phyloP scores from a whole-genome alignment of 1,139 yeast species.

The Protomyces inouyei region DNA sequence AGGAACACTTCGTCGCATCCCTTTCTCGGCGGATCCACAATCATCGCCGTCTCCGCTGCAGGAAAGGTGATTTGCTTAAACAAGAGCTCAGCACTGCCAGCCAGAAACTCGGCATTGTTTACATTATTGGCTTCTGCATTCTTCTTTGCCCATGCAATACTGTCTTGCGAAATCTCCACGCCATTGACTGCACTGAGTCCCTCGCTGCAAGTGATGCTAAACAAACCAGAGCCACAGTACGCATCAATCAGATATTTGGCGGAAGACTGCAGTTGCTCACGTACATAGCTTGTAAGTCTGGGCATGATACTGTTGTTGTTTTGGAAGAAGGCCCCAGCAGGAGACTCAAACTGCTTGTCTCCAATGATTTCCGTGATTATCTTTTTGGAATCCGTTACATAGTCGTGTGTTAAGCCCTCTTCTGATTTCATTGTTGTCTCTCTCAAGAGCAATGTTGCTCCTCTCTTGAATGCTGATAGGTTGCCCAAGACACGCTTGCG shows the following conservation, averaged over 20 bases:
- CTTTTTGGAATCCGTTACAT: slow-evolving; percentile 60
- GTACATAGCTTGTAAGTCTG: slow-evolving; percentile 71
- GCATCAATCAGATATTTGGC: slow-evolving; percentile 78
- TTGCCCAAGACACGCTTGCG: slow-evolving; percentile 51
- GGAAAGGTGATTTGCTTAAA: slow-evolving; percentile 62
- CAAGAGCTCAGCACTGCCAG: slow-evolving; percentile 87
- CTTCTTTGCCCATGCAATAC: slow-evolving; percentile 76
- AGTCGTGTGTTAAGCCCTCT: slow-evolving; percentile 2
- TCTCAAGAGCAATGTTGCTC: slow-evolving; percentile 80
- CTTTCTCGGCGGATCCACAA: slow-evolving; percentile 94
- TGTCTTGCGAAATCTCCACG: slow-evolving; percentile 89
- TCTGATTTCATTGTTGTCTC: slow-evolving; percentile 56
- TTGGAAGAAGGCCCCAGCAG: slow-evolving; percentile 85
- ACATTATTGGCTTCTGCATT: slow-evolving; percentile 75
- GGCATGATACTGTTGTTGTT: slow-evolving; percentile 91
- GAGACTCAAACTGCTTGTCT: slow-evolving; percentile 69
- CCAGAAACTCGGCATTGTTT: slow-evolving; percentile 72
- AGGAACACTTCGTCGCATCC: slow-evolving; percentile 89
- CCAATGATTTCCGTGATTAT: slow-evolving; percentile 73
- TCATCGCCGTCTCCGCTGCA: slow-evolving; percentile 71
- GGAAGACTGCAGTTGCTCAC: slow-evolving; percentile 56
- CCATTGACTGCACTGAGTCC: slow-evolving; percentile 82
- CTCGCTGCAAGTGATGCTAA: slow-evolving; percentile 76
- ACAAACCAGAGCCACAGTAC: slow-evolving; percentile 94
- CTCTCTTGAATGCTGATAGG: slow-evolving; percentile 59